Evolutionary conservation across 169 alveolate species (phyloP), one percentile per base, ranked within the genome.

Genomic region (Eimeria zaria): DNA sequence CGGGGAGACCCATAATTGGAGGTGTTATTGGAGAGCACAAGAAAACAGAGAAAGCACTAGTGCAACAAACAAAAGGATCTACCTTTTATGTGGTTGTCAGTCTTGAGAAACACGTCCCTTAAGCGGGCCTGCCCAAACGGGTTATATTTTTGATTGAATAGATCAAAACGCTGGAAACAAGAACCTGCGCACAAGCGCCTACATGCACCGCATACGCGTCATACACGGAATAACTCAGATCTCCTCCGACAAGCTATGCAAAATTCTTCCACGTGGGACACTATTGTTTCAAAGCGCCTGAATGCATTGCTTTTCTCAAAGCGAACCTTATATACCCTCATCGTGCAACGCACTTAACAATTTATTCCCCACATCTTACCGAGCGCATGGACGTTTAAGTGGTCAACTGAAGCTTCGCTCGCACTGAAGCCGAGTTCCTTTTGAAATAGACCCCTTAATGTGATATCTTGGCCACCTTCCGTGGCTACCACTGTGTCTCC

Each of bases 161-260:
- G 98, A 94, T 99, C 99, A 81, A 98, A 99, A 53, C 99, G 97
- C 71, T 98, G 99, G 83, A 98, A 99, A 51, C 99, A 97, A 27
- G 97, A 97, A 27, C 92, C 92, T 85, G 78, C 51, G 78, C 67
- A 11, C 69, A 85, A 51, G 53, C 91, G 88, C 16, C 30, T 9
- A 9, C 9, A 78, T 44, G 60, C 46, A 22, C 64, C 41, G 27
- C 20, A 39, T 12, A 11, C 46, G 41, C 64, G 24, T 1, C 36
- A 27, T 18, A 41, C 88, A 9, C 62, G 5, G 64, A 78, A 4
- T 9, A 74, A 30, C 58, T 41, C 24, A 7, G 44, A 8, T 20
- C 74, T 27, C 39, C 24, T n/a, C 14, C 44, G 44, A n/a, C 41
- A 7, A 6, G 44, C 41, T 18, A 64, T 27, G 36, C 44, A 36